Base-by-base conservation (phyloP, 495 filamentous ascomycete genomes). In the Parmelia sp. region DNA sequence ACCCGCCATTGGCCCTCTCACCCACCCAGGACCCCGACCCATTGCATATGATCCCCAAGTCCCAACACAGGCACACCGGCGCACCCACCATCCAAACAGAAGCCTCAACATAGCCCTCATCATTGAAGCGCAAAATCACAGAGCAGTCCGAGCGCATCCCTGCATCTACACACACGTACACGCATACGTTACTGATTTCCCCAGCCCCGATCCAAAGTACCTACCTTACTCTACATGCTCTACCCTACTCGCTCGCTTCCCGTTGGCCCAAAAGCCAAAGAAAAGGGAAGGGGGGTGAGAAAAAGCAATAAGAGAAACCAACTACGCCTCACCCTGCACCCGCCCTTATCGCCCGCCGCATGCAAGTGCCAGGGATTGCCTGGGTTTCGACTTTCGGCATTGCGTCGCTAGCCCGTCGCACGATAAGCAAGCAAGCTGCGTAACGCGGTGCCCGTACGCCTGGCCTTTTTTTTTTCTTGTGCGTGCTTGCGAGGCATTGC, bases 221-320 rank as follows among this genome's bases (percentile, higher is more conserved):
- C n/a, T n/a, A n/a, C n/a, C n/a, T n/a, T n/a, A n/a, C n/a, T n/a
- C n/a, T n/a, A n/a, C n/a, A n/a, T n/a, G n/a, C n/a, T n/a, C n/a
- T n/a, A n/a, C n/a, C n/a, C n/a, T 61, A 62, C 47, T 62, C 60
- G 60, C 47, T 40, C 60, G 60, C 47, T 62, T 62, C 44, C 45
- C 19, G 45, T 19, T 55, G 45, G n/a, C n/a, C n/a, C n/a, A n/a
- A n/a, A n/a, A n/a, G n/a, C n/a, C n/a, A n/a, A n/a, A n/a, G n/a
- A n/a, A n/a, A n/a, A n/a, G n/a, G n/a, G n/a, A n/a, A n/a, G n/a
- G n/a, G n/a, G n/a, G n/a, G n/a, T n/a, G n/a, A n/a, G n/a, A n/a
- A n/a, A 36, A 36, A 36, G 35, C 4, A 36, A 36, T 9, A 39
- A 31, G 19, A 3, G 8, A 14, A 37, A 37, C 33, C 14, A 11